A percentile compares a stretch with the other conserved stretches of the same genome.
Conservation (phyloP, 495 filamentous ascomycete species). For the Aspergillus funiculosus region DNA sequence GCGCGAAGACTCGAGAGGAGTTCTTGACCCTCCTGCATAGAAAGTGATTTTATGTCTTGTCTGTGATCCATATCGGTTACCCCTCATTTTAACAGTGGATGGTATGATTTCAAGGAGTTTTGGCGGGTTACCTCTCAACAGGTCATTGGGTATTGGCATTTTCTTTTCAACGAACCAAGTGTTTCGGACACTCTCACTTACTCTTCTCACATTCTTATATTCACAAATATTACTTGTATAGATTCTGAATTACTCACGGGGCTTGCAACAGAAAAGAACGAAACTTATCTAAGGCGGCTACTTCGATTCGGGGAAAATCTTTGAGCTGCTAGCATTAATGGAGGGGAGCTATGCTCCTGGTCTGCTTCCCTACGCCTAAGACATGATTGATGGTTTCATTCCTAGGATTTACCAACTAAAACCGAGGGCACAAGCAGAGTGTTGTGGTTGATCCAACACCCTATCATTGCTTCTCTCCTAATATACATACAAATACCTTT, state of each 20-base stretch:
- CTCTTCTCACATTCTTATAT: constrained; percentile 10
- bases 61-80: constrained; percentile 8
- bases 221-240: constrained; percentile 11
- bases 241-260: constrained; percentile 3
- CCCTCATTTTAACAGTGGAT: constrained; percentile 26
- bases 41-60: constrained; percentile 25
- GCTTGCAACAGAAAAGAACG: neutral
- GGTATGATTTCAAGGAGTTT: constrained; percentile 36
- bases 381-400: too few relatives aligned
- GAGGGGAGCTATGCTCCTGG: too few relatives aligned
- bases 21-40: constrained; percentile 79
- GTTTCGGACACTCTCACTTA: constrained; percentile 1
- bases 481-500: constrained; percentile 6
- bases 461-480: constrained; percentile 18
- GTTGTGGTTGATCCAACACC: constrained; percentile 32
- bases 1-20: constrained; percentile 89
- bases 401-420: neutral
- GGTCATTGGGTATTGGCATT: constrained; percentile 23
- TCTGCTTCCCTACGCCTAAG: too few relatives aligned
- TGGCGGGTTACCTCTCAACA: constrained; percentile 37
- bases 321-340: too few relatives aligned
- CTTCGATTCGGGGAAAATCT: too few relatives aligned
- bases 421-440: constrained; percentile 4
- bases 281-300: constrained; percentile 8
- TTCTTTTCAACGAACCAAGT: constrained; percentile 2